phyloP scores from a whole-genome alignment of 2,329 filamentous ascomycete species.

The Calonectria crousiana region DNA sequence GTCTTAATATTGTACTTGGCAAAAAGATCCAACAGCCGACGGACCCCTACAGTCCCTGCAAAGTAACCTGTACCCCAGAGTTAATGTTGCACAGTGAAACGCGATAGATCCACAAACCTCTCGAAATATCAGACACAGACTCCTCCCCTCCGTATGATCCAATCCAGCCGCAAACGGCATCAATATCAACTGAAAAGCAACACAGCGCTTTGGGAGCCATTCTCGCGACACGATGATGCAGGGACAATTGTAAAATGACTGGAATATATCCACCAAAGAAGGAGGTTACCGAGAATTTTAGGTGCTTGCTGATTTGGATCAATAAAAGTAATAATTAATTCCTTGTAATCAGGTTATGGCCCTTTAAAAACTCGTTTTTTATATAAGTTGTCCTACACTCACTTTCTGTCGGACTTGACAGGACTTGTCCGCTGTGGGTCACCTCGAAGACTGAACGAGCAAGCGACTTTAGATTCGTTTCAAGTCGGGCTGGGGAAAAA shows the following conservation, averaged over 20 bases:
- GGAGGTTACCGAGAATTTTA: not conserved
- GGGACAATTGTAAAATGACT: not conserved
- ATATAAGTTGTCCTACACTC: not conserved
- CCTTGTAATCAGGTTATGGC: not conserved
- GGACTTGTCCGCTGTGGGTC: not conserved
- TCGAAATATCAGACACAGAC: not conserved
- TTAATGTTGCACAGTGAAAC: not conserved
- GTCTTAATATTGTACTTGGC: conserved; percentile 79
- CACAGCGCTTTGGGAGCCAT: not conserved
- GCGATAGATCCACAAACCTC: not conserved
- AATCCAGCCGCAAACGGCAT: not conserved
- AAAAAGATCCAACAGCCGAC: conserved; percentile 63
- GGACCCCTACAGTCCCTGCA: not conserved
- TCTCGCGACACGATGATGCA: no score
- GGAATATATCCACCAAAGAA: not conserved
- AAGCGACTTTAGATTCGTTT: no score
- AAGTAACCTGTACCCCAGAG: not conserved
- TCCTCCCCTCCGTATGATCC: not conserved
- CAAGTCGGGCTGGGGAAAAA: no score
- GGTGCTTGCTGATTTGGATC: not conserved
- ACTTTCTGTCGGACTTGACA: not conserved
- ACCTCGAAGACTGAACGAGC: no score
- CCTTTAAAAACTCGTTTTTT: not conserved
- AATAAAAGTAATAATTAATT: not conserved
- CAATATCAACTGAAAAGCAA: not conserved